Percentiles rank a stretch among this genome's conserved stretches.
Conservation (phyloP, 2,329 filamentous ascomycete genomes). For the Ceratocystis destructans region DNA sequence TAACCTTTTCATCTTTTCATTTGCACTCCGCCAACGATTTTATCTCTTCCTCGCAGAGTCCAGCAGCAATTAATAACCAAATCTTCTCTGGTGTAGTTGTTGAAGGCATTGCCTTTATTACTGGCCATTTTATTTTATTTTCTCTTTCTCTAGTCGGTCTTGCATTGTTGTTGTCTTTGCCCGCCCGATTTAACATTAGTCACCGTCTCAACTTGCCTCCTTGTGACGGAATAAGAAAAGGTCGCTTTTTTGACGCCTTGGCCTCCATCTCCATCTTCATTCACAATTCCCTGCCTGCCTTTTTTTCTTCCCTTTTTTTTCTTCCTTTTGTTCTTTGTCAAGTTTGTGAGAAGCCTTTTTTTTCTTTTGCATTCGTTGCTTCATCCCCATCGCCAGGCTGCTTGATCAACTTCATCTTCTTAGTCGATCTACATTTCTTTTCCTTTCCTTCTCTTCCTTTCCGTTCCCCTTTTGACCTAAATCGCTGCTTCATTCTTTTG, state of each 20-base stretch:
- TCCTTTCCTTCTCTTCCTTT: neutral
- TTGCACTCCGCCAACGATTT: too few relatives aligned
- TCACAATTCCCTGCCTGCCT: neutral
- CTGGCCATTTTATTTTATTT: neutral
- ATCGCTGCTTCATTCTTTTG: constrained; percentile 8
- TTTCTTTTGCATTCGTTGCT: neutral
- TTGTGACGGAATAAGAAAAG: constrained; percentile 3
- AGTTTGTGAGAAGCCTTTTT: neutral
- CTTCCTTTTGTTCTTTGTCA: neutral
- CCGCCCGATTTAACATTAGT: constrained; percentile 1
- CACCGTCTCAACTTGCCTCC: constrained; percentile 11
- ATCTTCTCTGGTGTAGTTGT: too few relatives aligned
- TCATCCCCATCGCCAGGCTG: constrained; percentile 4
- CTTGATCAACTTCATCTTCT: constrained; percentile 4
- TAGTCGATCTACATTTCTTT: constrained; percentile 8
- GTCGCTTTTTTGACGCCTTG: neutral
- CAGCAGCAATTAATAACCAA: too few relatives aligned
- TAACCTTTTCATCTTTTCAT: neutral
- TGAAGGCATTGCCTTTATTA: too few relatives aligned
- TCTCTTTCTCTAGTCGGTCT: neutral
- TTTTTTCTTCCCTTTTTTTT: neutral
- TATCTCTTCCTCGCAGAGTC: too few relatives aligned
- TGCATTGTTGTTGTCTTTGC: neutral
- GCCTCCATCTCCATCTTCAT: constrained; percentile 3
- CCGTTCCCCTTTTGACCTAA: neutral